Evolutionary conservation across 768 basidiomycete genomes (phyloP), one percentile per base, ranked within the genome.

Genomic region (Xerocomellus chrysenteron): DNA sequence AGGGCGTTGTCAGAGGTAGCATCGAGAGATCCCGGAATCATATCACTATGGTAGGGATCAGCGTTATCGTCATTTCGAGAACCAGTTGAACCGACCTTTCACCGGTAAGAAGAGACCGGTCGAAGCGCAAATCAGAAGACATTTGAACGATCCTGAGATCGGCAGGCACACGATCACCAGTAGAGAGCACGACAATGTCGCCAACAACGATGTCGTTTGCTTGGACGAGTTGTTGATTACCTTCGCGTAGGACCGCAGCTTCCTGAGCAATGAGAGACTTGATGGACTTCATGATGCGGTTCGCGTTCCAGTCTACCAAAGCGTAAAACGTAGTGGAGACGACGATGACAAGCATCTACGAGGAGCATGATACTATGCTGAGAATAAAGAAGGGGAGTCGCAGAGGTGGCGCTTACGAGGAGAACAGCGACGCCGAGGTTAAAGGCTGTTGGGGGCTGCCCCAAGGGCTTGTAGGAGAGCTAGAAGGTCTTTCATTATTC

Each of bases 141-240:
- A 76, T 77, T 13, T 80, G 66, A 39, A 84, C 75, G 10, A 86
- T 73, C 26, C 84, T 77, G 30, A 85, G 70, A 60, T 86, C 85
- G 0, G 84, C 82, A 7, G 84, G 84, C 6, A 85, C 75, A 12
- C 84, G 77, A 59, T 85, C 81, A 17, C 83, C 83, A 3, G 82
- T 78, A 32, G 73, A 65, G 62, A 84, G 81, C 3, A 74, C 74
- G 52, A 84, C 75, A 35, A 84, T 68, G 59, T 84, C 83, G 12
- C 83, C 83, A 0, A 82, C 82, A 1, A 87, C 76, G 30, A 87
- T 77, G 46, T 84, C 79, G 40, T 79, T 79, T 30, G 84, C 82
- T 19, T 74, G 71, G 3, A 82, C 69, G 19, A 78, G 77, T 36
- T 78, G 75, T 43, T 74, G 75, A 36, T 76, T 74, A 9, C 78